Evolutionary conservation across 345 rosid genomes (phyloP), one percentile per base, ranked within the genome.

Genomic region (Brassica nigra): DNA sequence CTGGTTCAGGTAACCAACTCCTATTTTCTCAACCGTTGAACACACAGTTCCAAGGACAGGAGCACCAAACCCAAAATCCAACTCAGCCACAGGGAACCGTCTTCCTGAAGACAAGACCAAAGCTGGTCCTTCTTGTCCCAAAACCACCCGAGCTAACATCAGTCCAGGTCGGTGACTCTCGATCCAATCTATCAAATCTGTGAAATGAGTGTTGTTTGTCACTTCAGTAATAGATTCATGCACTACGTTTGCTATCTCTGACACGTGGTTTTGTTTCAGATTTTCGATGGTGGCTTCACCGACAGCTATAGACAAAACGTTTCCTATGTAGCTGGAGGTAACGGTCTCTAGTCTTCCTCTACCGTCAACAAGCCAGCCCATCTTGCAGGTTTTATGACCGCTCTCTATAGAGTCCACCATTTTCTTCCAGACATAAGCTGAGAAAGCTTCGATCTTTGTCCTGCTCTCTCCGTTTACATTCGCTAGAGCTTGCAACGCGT

Each of bases 341-440:
- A 67, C 61, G 6, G 69, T 62, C 39, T 55, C 33, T 7, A 94
- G 79, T 79, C 94, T 85, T 7, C 87, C 77, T 4, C 95, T 79
- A 28, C 98, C 98, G 5, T 92, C 97, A 8, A 94, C 89, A 62
- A 92, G 78, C 94, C 98, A 90, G 27, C 98, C 96, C 97, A 94
- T 90, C 86, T 88, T 90, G 89, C 96, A 90, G 65, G 78, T 83
- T 9, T 44, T 79, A 31, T 89, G 88, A 30, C 75, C 31, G 66
- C 80, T 76, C 71, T 84, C 82, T 12, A 88, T 78, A 23, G 84
- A 73, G 2, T 80, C 82, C 16, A 80, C 96, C 98, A 92, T 84
- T 28, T 68, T 78, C 85, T 89, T 92, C 98, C 98, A 90, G 68
- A 92, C 14, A 15, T 92, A 88, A 63, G 98, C 97, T 0, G 98